Evolutionary conservation across 805 yeast genomes (phyloP).

Genomic region (Candida palmyrensis): DNA sequence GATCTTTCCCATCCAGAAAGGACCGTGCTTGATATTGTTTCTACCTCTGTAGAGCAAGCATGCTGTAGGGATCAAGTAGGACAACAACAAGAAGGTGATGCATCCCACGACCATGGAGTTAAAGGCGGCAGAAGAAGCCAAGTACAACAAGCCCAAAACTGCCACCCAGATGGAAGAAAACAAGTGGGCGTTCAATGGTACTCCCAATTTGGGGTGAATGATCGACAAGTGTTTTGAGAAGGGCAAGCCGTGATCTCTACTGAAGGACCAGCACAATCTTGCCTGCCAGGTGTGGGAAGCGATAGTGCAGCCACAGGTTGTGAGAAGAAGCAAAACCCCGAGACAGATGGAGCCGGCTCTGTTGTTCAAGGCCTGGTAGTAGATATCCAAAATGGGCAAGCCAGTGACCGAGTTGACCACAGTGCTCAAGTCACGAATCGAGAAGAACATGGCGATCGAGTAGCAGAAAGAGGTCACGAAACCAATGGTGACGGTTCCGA

Average conservation of each 20-base stretch:
- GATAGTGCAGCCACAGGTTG: constrained; percentile 35
- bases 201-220: constrained; percentile 32
- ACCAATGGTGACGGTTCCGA: constrained; percentile 38
- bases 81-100: constrained; percentile 32
- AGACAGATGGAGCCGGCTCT: constrained; percentile 33
- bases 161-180: constrained; percentile 30
- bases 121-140: constrained; percentile 35
- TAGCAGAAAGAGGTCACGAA: constrained; percentile 34
- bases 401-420: constrained; percentile 27
- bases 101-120: constrained; percentile 31
- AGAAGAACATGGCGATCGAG: constrained; percentile 37
- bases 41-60: constrained; percentile 33
- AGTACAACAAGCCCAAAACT: constrained; percentile 30
- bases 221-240: constrained; percentile 32
- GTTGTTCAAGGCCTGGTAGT: constrained; percentile 31
- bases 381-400: constrained; percentile 37
- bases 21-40: constrained; percentile 34
- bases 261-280: constrained; percentile 39
- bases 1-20: constrained; percentile 37
- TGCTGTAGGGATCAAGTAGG: constrained; percentile 31
- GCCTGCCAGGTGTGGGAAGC: constrained; percentile 41
- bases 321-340: constrained; percentile 28
- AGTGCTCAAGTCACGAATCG: constrained; percentile 25
- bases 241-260: constrained; percentile 41
- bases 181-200: constrained; percentile 37